Evolutionary conservation across 2,329 filamentous ascomycete genomes (phyloP).

Genomic region (Penicillium sp.): DNA sequence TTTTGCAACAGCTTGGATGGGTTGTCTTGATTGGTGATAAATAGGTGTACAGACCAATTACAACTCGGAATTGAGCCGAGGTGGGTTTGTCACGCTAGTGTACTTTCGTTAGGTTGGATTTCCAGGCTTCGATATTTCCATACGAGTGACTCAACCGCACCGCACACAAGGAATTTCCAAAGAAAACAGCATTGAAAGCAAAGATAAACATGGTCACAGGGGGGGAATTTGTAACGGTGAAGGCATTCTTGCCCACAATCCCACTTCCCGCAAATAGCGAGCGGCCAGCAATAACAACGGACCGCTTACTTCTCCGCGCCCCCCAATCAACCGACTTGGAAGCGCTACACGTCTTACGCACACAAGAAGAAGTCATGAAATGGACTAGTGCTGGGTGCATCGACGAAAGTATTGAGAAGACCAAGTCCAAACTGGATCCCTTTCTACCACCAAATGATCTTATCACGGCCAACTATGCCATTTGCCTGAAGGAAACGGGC

Average conservation of each 20-base stretch:
- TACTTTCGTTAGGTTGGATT: not conserved
- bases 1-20: too few species aligned
- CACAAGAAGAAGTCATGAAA: slow-evolving; percentile 16
- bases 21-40: too few species aligned
- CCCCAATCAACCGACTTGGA: slow-evolving; percentile 12
- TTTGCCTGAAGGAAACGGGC: slow-evolving; percentile 15
- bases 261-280: slow-evolving; percentile 11
- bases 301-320: slow-evolving; percentile 10
- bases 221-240: slow-evolving; percentile 6
- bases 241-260: slow-evolving; percentile 10
- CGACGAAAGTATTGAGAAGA: slow-evolving; percentile 11
- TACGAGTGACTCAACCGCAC: not conserved
- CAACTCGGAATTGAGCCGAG: not conserved
- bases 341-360: slow-evolving; percentile 12
- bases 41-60: too few species aligned
- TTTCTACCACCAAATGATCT: slow-evolving; percentile 15
- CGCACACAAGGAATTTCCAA: not conserved
- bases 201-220: not conserved
- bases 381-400: slow-evolving; percentile 12
- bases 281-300: slow-evolving; percentile 10
- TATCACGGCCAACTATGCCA: slow-evolving; percentile 12
- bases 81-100: not conserved
- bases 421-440: slow-evolving; percentile 10
- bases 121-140: not conserved
- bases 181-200: not conserved